Percentiles rank a stretch among this genome's conserved stretches.
Evolutionary conservation across 2,329 filamentous ascomycete species (phyloP).

Genomic region (Akanthomyces muscarius): DNA sequence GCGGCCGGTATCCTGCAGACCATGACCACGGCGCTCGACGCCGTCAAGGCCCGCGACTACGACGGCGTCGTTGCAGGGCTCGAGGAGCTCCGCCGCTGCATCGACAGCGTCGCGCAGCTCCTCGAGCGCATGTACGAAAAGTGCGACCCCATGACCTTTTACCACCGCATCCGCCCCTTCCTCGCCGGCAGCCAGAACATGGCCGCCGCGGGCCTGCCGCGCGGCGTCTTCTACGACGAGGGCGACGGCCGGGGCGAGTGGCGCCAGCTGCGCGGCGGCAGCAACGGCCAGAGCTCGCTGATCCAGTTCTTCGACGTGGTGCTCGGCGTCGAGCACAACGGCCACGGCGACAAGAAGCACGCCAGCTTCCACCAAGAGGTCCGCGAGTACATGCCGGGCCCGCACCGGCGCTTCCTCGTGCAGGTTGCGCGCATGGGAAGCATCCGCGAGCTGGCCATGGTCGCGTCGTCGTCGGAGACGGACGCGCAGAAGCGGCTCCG

Average conservation of each 20-base stretch:
- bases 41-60: slow-evolving; percentile 59
- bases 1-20: slow-evolving; percentile 70
- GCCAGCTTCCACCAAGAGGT: slow-evolving; percentile 60
- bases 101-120: slow-evolving; percentile 64
- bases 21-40: slow-evolving; percentile 73
- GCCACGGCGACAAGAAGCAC: slow-evolving; percentile 34
- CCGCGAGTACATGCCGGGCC: slow-evolving; percentile 84
- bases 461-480: slow-evolving; percentile 49
- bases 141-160: slow-evolving; percentile 84
- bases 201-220: slow-evolving; percentile 75
- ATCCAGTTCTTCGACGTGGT: slow-evolving; percentile 92
- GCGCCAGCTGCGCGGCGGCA: slow-evolving; percentile 79
- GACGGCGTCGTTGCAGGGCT: slow-evolving; percentile 60
- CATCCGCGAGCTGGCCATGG: slow-evolving; percentile 64
- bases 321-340: slow-evolving; percentile 72
- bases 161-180: slow-evolving; percentile 82
- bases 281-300: slow-evolving; percentile 87
- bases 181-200: slow-evolving; percentile 92
- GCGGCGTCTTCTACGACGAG: slow-evolving; percentile 80
- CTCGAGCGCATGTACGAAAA: slow-evolving; percentile 84
- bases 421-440: slow-evolving; percentile 67
- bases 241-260: slow-evolving; percentile 51
- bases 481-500: slow-evolving; percentile 44
- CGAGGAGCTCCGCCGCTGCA: slow-evolving; percentile 58
- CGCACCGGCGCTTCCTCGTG: slow-evolving; percentile 73